A percentile compares a stretch with the other conserved stretches of the same genome.
phyloP scores from a whole-genome alignment of 1,284 basidiomycete genomes.

The Jaminaea rosea region DNA sequence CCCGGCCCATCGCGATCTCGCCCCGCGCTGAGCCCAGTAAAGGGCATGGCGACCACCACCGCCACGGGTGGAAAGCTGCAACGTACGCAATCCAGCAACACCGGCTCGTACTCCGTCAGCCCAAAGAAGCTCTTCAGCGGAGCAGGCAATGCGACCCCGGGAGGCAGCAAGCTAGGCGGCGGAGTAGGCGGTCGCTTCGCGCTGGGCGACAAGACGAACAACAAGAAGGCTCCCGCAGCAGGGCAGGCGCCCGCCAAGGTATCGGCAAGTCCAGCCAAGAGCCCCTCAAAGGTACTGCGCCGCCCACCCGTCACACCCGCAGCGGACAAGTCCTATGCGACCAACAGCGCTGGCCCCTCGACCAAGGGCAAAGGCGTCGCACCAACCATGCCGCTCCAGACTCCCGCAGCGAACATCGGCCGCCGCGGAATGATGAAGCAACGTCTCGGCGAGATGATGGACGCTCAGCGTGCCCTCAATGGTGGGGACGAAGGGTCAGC shows the following conservation, averaged over 20 bases:
- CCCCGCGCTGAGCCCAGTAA: not conserved
- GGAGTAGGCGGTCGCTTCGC: not conserved
- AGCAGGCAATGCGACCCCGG: not conserved
- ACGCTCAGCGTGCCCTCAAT: constrained; percentile 18
- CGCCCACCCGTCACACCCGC: not conserved
- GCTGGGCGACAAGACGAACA: not conserved
- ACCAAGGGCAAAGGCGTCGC: not conserved
- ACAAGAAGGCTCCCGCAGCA: not conserved
- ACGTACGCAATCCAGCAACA: not conserved
- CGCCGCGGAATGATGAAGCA: constrained; percentile 36
- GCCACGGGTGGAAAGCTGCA: not conserved
- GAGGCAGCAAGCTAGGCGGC: too few relatives aligned
- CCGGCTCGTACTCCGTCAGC: not conserved
- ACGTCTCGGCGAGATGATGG: constrained; percentile 30
- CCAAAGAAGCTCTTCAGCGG: not conserved
- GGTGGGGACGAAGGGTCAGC: not conserved
- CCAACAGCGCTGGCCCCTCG: not conserved
- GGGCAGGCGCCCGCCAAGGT: too few relatives aligned
- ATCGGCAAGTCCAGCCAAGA: not conserved
- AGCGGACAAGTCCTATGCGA: not conserved
- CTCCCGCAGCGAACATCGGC: constrained; percentile 35
- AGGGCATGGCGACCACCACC: not conserved
- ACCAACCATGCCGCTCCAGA: constrained; percentile 7
- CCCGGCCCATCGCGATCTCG: not conserved
- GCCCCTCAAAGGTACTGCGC: not conserved